phyloP scores from a whole-genome alignment of 192 early-diverging fungal genomes.

The Coemansia erecta region DNA sequence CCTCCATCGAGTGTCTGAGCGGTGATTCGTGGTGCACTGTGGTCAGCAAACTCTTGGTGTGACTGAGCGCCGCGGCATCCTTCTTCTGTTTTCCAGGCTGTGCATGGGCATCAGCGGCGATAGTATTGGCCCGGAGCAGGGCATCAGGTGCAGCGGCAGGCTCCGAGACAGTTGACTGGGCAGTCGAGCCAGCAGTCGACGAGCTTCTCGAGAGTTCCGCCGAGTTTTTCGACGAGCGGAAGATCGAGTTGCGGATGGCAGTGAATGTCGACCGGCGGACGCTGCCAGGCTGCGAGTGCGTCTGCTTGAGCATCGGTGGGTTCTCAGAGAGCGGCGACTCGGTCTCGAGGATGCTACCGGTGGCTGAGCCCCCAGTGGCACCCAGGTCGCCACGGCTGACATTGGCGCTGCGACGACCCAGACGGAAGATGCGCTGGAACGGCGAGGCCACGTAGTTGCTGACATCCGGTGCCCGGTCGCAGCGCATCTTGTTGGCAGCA shows the following conservation, averaged over 20 bases:
- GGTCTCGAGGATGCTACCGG: background rate
- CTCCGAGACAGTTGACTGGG: background rate
- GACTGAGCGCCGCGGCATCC: background rate
- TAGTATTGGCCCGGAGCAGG: background rate
- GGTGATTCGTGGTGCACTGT: conserved; percentile 2
- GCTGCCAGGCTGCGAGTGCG: conserved; percentile 3
- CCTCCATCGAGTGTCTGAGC: conserved; percentile 4
- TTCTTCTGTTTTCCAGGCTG: background rate
- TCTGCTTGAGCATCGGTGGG: background rate
- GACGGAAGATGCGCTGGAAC: conserved; percentile 47
- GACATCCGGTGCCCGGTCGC: conserved; percentile 19
- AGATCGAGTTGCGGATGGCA: conserved; percentile 25
- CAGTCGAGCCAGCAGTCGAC: background rate
- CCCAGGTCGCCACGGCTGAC: background rate
- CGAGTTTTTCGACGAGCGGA: conserved; percentile 1
- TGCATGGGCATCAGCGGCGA: background rate
- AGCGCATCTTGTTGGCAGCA: conserved; percentile 29
- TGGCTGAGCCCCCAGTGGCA: background rate
- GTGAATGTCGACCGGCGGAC: conserved; percentile 15
- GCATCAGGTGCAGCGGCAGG: background rate
- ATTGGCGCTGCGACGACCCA: conserved; percentile 13
- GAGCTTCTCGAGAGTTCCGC: background rate
- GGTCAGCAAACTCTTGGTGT: background rate
- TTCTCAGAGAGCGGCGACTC: background rate
- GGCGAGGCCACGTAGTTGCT: conserved; percentile 46